These are phyloP conservation scores for Candida stauntonica DNA, from an alignment of 805 yeast species.

Conservation along the genomic window DNA sequence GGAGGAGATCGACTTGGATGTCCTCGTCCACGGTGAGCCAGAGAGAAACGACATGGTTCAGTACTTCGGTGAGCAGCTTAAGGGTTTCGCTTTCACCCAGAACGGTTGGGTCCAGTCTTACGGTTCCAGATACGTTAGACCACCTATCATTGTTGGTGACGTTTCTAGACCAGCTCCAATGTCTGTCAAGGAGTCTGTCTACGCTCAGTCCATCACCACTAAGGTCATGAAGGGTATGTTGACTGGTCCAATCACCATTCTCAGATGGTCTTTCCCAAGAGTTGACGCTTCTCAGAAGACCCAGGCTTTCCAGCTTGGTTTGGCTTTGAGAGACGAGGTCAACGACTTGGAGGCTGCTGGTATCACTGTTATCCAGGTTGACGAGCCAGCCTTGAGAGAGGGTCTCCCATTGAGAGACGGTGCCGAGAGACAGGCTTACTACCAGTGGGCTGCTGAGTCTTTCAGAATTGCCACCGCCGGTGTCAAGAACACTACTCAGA, in stretches of 20 bases:
- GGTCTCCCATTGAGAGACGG: slow-evolving; percentile 99
- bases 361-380: slow-evolving; percentile 96
- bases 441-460: slow-evolving; percentile 98
- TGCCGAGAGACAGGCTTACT: slow-evolving; percentile 92
- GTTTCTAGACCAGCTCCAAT: slow-evolving; percentile 97
- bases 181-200: slow-evolving; percentile 99
- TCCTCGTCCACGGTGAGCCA: slow-evolving; percentile 99
- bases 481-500: slow-evolving; percentile 91
- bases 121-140: slow-evolving; percentile 99
- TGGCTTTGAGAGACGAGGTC: slow-evolving; percentile 98
- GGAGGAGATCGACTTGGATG: slow-evolving; percentile 98
- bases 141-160: slow-evolving; percentile 99
- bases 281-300: slow-evolving; percentile 89
- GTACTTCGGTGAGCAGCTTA: slow-evolving; percentile 98
- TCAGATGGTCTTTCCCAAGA: slow-evolving; percentile 99
- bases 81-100: slow-evolving; percentile 97
- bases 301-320: slow-evolving; percentile 94
- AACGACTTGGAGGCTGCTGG: slow-evolving; percentile 98
- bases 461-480: slow-evolving; percentile 99
- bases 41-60: slow-evolving; percentile 99
- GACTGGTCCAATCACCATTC: slow-evolving; percentile 99
- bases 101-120: slow-evolving; percentile 99
- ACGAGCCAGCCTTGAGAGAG: slow-evolving; percentile 99
- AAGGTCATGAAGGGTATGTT: slow-evolving; percentile 99
- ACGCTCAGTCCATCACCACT: slow-evolving; percentile 93